These are phyloP conservation scores for Fraxinus ornus DNA, from an alignment of 305 asterid genomes.

Conservation along the genomic window DNA sequence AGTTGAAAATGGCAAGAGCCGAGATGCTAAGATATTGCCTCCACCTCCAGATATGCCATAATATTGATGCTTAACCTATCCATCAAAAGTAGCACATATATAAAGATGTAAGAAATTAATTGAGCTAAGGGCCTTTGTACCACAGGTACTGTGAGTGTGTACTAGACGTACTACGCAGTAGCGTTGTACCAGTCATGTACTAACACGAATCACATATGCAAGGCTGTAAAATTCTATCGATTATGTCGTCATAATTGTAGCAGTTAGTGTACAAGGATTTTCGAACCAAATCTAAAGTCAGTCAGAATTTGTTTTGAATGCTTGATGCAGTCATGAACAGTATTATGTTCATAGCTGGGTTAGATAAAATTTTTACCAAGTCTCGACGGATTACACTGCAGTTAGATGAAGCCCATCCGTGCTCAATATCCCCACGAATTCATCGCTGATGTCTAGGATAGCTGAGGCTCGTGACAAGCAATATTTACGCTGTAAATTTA, in stretches of 20 bases:
- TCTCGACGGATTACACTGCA: no score
- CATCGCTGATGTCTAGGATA: no score
- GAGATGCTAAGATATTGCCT: slow-evolving; percentile 21
- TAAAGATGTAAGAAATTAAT: neutral
- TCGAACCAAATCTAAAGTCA: neutral
- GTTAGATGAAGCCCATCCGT: no score
- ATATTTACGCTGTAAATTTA: no score
- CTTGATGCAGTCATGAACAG: no score
- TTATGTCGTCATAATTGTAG: neutral
- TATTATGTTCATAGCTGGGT: no score
- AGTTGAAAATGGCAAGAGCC: slow-evolving; percentile 20
- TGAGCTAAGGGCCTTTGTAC: neutral
- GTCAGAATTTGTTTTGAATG: no score
- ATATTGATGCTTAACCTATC: slow-evolving; percentile 16
- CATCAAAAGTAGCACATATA: neutral
- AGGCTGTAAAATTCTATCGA: neutral
- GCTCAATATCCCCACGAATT: no score
- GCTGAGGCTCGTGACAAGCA: no score
- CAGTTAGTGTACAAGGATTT: neutral
- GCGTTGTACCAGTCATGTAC: neutral
- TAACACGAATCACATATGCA: neutral
- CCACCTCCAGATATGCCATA: slow-evolving; percentile 33
- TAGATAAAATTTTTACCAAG: no score
- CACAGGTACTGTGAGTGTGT: neutral
- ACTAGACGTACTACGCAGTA: neutral